These are phyloP conservation scores for Penicillium odoratum DNA, from an alignment of 495 filamentous ascomycete species.

Conservation along the genomic window DNA sequence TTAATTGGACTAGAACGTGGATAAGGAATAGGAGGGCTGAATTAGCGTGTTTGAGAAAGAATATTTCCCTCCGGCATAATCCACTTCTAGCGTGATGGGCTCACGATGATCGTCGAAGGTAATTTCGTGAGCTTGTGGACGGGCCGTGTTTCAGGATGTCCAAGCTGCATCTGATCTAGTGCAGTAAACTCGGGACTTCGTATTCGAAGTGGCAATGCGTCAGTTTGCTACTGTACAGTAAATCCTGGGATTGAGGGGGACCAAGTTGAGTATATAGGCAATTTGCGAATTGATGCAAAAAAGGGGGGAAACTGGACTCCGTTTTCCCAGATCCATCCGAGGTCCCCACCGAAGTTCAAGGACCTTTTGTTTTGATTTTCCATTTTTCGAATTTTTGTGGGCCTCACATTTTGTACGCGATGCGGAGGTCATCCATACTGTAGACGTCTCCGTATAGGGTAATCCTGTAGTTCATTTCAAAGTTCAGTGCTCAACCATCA, in stretches of 20 bases:
- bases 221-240: neutral
- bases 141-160: slow-evolving; percentile 28
- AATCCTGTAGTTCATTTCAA: no score
- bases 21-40: slow-evolving; percentile 15
- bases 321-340: slow-evolving; percentile 25
- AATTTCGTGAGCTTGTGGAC: slow-evolving; percentile 34
- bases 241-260: no score
- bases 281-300: slow-evolving; percentile 2
- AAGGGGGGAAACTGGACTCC: slow-evolving; percentile 9
- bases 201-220: slow-evolving; percentile 7
- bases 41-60: slow-evolving; percentile 29
- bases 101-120: slow-evolving; percentile 29
- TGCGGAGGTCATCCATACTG: neutral
- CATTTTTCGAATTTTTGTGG: slow-evolving; percentile 1
- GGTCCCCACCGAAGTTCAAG: slow-evolving; percentile 24
- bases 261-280: neutral
- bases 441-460: no score
- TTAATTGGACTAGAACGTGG: slow-evolving; percentile 17
- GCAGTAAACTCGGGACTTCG: neutral
- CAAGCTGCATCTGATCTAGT: slow-evolving; percentile 17
- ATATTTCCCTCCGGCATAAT: slow-evolving; percentile 16
- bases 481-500: no score
- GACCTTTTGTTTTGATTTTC: slow-evolving; percentile 13
- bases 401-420: neutral
- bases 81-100: slow-evolving; percentile 22